Percentiles rank a stretch among this genome's conserved stretches.
Evolutionary conservation across 1,139 yeast species (phyloP).

Genomic region (Yamadazyma jaroonii): DNA sequence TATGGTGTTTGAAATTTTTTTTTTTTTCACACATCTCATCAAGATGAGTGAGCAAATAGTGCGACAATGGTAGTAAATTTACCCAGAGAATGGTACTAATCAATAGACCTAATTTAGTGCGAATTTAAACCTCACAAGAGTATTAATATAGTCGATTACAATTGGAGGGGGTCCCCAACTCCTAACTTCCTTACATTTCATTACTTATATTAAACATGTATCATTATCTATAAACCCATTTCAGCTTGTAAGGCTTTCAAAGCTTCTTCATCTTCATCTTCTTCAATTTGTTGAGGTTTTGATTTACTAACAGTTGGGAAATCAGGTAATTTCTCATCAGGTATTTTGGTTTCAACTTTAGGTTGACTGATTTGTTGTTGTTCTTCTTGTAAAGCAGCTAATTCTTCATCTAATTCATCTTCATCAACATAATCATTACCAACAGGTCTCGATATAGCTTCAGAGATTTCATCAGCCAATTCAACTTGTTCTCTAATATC

Average conservation of each 20-base stretch:
- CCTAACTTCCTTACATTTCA: too few relatives aligned
- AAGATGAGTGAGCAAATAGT: background rate
- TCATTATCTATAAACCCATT: conserved; percentile 68
- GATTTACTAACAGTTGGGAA: conserved; percentile 46
- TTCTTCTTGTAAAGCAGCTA: conserved; percentile 85
- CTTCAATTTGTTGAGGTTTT: conserved; percentile 47
- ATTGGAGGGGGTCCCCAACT: too few relatives aligned
- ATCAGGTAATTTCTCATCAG: conserved; percentile 34
- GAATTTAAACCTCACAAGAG: too few relatives aligned
- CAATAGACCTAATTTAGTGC: too few relatives aligned
- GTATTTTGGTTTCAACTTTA: conserved; percentile 5
- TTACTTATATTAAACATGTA: conserved; percentile 6
- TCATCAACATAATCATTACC: conserved; percentile 75
- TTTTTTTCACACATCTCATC: conserved; percentile 4
- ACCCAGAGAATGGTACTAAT: too few relatives aligned
- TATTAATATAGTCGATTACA: too few relatives aligned
- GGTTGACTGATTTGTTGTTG: conserved; percentile 35
- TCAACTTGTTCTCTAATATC: conserved; percentile 97
- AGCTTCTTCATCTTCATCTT: conserved; percentile 90
- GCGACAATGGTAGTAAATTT: too few relatives aligned
- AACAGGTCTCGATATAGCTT: conserved; percentile 91
- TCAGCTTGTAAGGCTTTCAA: conserved; percentile 87
- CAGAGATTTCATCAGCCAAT: conserved; percentile 90
- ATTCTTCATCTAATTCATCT: conserved; percentile 86
- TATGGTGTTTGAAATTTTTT: conserved; percentile 1